These are phyloP conservation scores for Guadua angustifolia DNA, from an alignment of 176 grass and related monocot species.

Conservation along the genomic window DNA sequence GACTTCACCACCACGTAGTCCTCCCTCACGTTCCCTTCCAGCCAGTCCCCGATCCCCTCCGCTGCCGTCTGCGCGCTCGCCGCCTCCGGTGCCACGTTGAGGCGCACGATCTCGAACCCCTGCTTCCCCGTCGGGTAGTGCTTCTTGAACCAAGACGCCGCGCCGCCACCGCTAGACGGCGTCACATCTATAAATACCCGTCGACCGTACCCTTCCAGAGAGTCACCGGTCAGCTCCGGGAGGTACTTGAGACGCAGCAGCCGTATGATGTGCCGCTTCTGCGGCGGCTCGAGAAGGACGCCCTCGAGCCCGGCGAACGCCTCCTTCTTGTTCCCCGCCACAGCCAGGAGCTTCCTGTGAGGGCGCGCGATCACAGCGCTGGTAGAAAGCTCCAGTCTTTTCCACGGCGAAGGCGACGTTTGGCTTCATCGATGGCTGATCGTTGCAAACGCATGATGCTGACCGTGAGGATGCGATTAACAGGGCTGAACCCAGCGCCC, in stretches of 20 bases:
- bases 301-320: constrained; percentile 54
- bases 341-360: constrained; percentile 42
- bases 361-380: background rate
- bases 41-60: constrained; percentile 55
- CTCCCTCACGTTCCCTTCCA: constrained; percentile 55
- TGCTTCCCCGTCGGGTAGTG: constrained; percentile 56
- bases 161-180: constrained; percentile 7
- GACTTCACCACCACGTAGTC: constrained; percentile 75
- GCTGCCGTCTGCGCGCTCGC: background rate
- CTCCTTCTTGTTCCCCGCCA: constrained; percentile 44
- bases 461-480: constrained; percentile 41
- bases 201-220: constrained; percentile 46
- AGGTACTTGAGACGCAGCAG: constrained; percentile 44
- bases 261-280: background rate
- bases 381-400: constrained; percentile 12
- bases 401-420: constrained; percentile 34
- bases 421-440: too few species aligned
- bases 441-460: too few species aligned
- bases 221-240: constrained; percentile 50
- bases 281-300: constrained; percentile 62
- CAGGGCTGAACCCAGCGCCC: constrained; percentile 10
- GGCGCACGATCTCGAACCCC: constrained; percentile 54
- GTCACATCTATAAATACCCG: constrained; percentile 59
- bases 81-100: constrained; percentile 33
- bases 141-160: constrained; percentile 55